Percentiles rank a stretch among this genome's conserved stretches.
phyloP scores from a whole-genome alignment of 805 yeast species.

The Yarrowia sp. region DNA sequence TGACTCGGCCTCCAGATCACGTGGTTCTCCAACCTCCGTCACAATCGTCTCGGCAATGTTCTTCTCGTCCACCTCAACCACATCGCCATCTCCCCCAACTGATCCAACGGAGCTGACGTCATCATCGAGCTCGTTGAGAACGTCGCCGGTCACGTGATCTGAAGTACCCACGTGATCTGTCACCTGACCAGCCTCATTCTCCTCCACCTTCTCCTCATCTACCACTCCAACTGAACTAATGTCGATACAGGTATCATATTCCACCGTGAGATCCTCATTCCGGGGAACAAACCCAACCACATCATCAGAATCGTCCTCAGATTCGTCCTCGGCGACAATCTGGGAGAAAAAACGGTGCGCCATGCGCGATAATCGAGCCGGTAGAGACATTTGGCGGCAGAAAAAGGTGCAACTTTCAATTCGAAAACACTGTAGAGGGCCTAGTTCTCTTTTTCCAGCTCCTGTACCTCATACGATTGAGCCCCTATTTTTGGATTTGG shows the following conservation, averaged over 20 bases:
- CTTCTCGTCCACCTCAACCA: not conserved
- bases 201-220: not conserved
- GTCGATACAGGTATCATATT: slow-evolving; percentile 30
- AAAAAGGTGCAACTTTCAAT: too few relatives aligned
- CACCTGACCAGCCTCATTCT: not conserved
- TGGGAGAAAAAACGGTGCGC: slow-evolving; percentile 31
- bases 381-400: slow-evolving; percentile 3
- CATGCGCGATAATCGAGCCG: slow-evolving; percentile 24
- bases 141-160: not conserved
- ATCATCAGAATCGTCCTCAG: slow-evolving; percentile 13
- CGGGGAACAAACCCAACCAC: slow-evolving; percentile 13
- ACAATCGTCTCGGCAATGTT: slow-evolving; percentile 7
- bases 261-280: slow-evolving; percentile 12
- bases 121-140: not conserved
- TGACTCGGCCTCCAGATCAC: not conserved
- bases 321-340: slow-evolving; percentile 12
- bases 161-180: not conserved
- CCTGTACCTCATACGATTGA: slow-evolving; percentile 9
- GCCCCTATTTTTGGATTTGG: slow-evolving; percentile 33
- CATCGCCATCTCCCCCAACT: not conserved
- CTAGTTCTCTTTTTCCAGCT: not conserved
- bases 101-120: slow-evolving; percentile 2
- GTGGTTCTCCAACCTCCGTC: not conserved
- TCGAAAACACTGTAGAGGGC: not conserved
- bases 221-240: not conserved